These are phyloP conservation scores for Saccharum hybrid DNA, from an alignment of 202 grass and related monocot species.

Conservation along the genomic window DNA sequence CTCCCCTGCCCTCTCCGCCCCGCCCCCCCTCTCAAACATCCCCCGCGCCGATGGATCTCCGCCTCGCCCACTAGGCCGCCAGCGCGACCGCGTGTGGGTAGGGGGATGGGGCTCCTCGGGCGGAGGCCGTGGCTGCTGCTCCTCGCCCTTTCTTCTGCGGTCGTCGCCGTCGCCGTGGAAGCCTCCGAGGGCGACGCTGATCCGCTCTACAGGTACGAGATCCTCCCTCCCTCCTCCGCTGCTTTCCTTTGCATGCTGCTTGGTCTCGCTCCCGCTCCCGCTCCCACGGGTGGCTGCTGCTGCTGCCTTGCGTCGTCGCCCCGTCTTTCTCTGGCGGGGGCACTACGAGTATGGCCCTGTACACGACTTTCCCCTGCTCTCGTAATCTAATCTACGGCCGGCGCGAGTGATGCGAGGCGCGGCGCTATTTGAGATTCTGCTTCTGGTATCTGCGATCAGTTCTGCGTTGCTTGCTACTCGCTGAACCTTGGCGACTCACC, in stretches of 20 bases:
- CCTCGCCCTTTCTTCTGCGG: constrained; percentile 20
- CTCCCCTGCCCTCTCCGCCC: background rate
- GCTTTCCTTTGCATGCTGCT: background rate
- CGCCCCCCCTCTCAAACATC: background rate
- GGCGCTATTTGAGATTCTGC: background rate
- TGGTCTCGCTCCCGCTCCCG: background rate
- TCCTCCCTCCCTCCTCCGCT: background rate
- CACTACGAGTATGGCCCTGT: background rate
- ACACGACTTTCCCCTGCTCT: background rate
- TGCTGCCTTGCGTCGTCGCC: background rate
- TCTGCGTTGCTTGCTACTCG: background rate
- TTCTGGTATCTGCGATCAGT: background rate
- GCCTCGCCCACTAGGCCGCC: constrained; percentile 15
- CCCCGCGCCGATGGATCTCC: constrained; percentile 27
- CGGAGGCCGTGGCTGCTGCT: constrained; percentile 12
- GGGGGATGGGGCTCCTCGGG: constrained; percentile 41
- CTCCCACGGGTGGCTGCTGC: too few species aligned
- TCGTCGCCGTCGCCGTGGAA: constrained; percentile 7
- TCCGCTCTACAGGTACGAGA: constrained; percentile 71
- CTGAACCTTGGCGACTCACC: background rate
- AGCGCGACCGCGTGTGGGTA: background rate
- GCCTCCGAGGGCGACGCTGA: constrained; percentile 72
- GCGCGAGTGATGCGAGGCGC: background rate
- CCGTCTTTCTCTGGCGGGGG: background rate
- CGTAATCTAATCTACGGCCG: background rate